A percentile compares a stretch with the other conserved stretches of the same genome.
These are phyloP conservation scores for Euptelea pleiosperma DNA, from an alignment of 164 flowering plant genomes.

Conservation along the genomic window DNA sequence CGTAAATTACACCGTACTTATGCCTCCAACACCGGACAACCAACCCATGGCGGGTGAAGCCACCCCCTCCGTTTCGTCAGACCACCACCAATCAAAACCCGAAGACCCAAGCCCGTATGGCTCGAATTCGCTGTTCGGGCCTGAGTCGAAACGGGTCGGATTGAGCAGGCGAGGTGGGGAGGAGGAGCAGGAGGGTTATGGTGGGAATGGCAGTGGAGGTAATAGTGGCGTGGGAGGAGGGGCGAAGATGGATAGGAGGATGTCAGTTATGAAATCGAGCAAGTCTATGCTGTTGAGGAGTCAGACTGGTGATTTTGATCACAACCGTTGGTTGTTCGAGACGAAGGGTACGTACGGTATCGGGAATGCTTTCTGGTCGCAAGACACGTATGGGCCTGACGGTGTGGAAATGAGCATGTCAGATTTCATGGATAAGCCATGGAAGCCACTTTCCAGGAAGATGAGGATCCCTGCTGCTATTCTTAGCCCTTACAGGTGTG, in stretches of 20 bases:
- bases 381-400: conserved; percentile 38
- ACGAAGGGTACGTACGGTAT: conserved; percentile 80
- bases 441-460: conserved; percentile 83
- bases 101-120: too few relatives aligned
- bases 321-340: conserved; percentile 73
- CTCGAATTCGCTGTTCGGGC: too few relatives aligned
- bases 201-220: background rate
- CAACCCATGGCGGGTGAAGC: too few relatives aligned
- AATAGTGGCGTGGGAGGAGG: conserved; percentile 15
- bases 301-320: conserved; percentile 83
- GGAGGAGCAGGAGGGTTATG: background rate
- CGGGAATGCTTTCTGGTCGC: conserved; percentile 88
- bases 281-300: conserved; percentile 63
- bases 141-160: too few relatives aligned
- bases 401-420: conserved; percentile 38
- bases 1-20: too few relatives aligned
- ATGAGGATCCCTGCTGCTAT: conserved; percentile 63
- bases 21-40: too few relatives aligned
- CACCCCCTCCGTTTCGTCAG: too few relatives aligned
- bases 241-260: conserved; percentile 54
- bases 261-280: conserved; percentile 65
- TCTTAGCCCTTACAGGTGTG: conserved; percentile 75
- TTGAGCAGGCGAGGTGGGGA: too few relatives aligned
- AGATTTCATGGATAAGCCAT: conserved; percentile 64
- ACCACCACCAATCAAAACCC: too few relatives aligned